Percentiles rank a stretch among this genome's conserved stretches.
Conservation (phyloP, 2,329 filamentous ascomycete species). For the Epichloe scottii region DNA sequence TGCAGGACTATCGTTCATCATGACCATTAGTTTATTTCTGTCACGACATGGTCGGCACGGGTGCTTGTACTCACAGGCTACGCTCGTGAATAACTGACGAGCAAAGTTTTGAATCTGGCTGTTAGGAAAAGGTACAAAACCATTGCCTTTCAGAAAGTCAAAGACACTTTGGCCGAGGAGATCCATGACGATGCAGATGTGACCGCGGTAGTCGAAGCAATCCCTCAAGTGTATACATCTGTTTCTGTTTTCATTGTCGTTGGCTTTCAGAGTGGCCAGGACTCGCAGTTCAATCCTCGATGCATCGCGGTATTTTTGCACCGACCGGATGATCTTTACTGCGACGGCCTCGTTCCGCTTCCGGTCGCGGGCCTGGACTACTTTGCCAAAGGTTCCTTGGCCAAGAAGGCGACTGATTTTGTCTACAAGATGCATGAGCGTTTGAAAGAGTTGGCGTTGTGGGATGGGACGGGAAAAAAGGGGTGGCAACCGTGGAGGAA, state of each 20-base stretch:
- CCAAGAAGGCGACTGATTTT: constrained; percentile 81
- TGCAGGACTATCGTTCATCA: constrained; percentile 56
- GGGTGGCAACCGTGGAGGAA: constrained; percentile 11
- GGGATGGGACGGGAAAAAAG: background rate
- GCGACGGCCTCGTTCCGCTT: constrained; percentile 68
- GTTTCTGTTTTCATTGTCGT: constrained; percentile 85
- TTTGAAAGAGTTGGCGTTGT: background rate
- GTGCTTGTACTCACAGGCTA: constrained; percentile 62
- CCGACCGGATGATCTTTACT: constrained; percentile 95
- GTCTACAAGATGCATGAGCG: constrained; percentile 38
- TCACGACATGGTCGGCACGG: background rate
- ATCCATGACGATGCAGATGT: constrained; percentile 79
- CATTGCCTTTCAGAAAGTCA: constrained; percentile 91
- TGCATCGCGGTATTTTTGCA: constrained; percentile 95
- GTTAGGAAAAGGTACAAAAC: constrained; percentile 93
- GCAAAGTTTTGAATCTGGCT: constrained; percentile 98
- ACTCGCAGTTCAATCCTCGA: constrained; percentile 90
- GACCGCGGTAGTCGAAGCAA: constrained; percentile 93
- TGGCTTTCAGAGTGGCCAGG: constrained; percentile 78
- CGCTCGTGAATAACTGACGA: constrained; percentile 90
- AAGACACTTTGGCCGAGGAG: constrained; percentile 90
- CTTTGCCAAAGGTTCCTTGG: constrained; percentile 96
- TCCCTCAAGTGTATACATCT: constrained; percentile 94
- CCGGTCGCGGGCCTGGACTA: constrained; percentile 81
- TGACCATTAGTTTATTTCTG: background rate